phyloP scores from a whole-genome alignment of 768 basidiomycete species.

The Porphyrellus cyaneotinctus region DNA sequence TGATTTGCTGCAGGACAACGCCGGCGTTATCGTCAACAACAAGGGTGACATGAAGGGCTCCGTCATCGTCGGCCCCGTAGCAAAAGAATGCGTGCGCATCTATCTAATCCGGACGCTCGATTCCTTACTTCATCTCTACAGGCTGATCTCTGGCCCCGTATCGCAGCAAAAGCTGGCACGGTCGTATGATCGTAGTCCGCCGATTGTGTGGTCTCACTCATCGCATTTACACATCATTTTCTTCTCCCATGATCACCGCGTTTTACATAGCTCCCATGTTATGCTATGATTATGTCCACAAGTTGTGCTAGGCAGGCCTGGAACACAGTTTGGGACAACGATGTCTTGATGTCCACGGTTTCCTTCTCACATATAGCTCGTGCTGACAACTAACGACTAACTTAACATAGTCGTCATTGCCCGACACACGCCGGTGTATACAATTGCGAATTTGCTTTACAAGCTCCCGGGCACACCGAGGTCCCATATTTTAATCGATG shows the following conservation, averaged over 20 bases:
- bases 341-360: background rate
- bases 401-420: too few relatives aligned
- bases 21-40: slow-evolving; percentile 95
- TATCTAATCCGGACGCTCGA: background rate
- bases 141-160: slow-evolving; percentile 99
- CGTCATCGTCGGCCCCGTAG: slow-evolving; percentile 93
- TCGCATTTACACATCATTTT: slow-evolving; percentile 2
- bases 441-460: background rate
- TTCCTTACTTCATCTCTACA: slow-evolving; percentile 26
- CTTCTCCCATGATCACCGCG: slow-evolving; percentile 5
- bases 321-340: background rate
- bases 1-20: slow-evolving; percentile 63
- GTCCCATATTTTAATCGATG: slow-evolving; percentile 29
- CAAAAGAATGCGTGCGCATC: slow-evolving; percentile 94
- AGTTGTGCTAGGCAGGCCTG: too few relatives aligned
- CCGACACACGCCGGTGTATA: background rate
- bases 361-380: background rate
- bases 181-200: slow-evolving; percentile 65
- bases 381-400: too few relatives aligned
- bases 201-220: slow-evolving; percentile 11
- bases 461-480: background rate
- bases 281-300: slow-evolving; percentile 22
- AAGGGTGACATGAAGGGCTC: slow-evolving; percentile 99
- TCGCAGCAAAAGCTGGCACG: slow-evolving; percentile 97
- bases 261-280: slow-evolving; percentile 18